These are phyloP conservation scores for Triglochin maritima DNA, from an alignment of 106 monocot species.

Conservation along the genomic window DNA sequence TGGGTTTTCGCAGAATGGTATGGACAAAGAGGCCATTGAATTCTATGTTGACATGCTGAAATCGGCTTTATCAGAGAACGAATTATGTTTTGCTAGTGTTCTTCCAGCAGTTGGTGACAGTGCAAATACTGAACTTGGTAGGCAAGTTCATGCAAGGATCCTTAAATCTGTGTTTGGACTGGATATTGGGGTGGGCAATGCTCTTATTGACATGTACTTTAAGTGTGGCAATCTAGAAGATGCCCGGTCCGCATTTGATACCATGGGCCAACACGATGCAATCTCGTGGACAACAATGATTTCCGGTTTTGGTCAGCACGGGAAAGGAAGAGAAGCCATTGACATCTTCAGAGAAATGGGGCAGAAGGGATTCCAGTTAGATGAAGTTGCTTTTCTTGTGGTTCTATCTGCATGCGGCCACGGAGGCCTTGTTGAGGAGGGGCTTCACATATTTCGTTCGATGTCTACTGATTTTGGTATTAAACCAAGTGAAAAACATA, in stretches of 20 bases:
- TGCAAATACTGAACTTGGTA: constrained; percentile 36
- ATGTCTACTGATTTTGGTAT: constrained; percentile 31
- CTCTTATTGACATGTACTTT: constrained; percentile 76
- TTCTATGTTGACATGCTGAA: constrained; percentile 44
- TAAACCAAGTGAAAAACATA: constrained; percentile 56
- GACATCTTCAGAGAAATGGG: constrained; percentile 28
- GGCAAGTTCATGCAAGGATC: constrained; percentile 45
- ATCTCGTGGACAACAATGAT: constrained; percentile 57
- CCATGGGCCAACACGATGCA: constrained; percentile 26
- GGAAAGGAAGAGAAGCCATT: constrained; percentile 43
- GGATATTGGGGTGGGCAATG: constrained; percentile 45
- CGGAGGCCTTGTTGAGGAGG: constrained; percentile 55
- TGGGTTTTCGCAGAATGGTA: constrained; percentile 27
- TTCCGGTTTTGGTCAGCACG: constrained; percentile 52
- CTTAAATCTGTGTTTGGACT: constrained; percentile 21
- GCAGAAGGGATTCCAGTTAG: constrained; percentile 29
- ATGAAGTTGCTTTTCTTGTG: constrained; percentile 42
- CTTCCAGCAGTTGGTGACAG: constrained; percentile 27
- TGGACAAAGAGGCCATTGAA: constrained; percentile 22
- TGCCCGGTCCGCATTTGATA: constrained; percentile 31
- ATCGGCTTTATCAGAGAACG: constrained; percentile 38
- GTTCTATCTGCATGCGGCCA: constrained; percentile 57
- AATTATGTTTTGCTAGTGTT: constrained; percentile 44
- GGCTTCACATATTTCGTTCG: constrained; percentile 33
- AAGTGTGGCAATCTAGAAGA: constrained; percentile 60